Base-by-base conservation (phyloP, 805 yeast genomes). In the Wickerhamiella cacticola region DNA sequence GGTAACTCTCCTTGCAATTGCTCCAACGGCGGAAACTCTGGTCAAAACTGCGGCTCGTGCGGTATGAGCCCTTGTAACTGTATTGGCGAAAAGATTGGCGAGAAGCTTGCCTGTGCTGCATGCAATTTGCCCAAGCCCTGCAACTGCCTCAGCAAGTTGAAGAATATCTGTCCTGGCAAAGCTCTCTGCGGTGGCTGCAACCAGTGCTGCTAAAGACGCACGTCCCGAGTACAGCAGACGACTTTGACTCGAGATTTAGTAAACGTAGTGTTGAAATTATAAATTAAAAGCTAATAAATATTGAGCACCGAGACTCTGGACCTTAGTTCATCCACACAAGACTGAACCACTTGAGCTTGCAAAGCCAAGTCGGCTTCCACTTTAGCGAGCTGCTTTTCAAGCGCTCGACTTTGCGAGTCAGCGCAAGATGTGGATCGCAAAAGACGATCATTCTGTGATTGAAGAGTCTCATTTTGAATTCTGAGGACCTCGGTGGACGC, bases 301-400 rank as follows among this genome's bases (percentile, higher is more conserved):
- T 39, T 39, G 29, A 39, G 29, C 28, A 39, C 21, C 3, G 42
- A 19, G 10, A 43, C 33, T 23, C 46, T 22, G 23, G 38, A 21
- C 24, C 38, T 36, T 3, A 41, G 41, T 4, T 31, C 18, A 15
- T 21, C 34, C 41, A 46, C n/a, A 16, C 10, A 22, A 26, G 34
- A 24, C 10, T 63, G 63, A 24, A 68, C 55, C 19, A 64, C 59
- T 34, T 67, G 72, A 18, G 73, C 63, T 36, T 42, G 46, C 10
- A n/a, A 21, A 49, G 73, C 76, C 36, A 75, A 60, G 42, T 67
- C 71, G 28, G 65, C 64, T 24, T 65, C 36, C 6, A 43, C 59
- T 5, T 46, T 48, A 15, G 48, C 46, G 24, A 23, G 40, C 49
- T 18, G 48, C 48, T 24, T 46, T 34, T 23, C 41, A 10, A 23